These are phyloP conservation scores for Thalassiosira profunda DNA, from an alignment of 108 stramenopile genomes.

Conservation along the genomic window DNA sequence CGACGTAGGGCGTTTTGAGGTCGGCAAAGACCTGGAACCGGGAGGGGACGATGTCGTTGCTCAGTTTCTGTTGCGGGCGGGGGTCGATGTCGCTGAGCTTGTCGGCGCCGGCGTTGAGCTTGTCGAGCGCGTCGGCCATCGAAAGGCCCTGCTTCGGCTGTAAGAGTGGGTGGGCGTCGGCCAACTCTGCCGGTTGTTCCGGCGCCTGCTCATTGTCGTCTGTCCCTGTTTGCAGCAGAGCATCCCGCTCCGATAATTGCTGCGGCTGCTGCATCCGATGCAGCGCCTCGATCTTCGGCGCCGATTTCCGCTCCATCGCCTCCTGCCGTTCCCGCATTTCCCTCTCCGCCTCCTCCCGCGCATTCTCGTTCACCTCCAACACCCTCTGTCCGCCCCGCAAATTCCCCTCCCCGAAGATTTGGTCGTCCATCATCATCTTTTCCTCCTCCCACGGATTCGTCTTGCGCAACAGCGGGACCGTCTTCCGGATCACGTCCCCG, in stretches of 20 bases:
- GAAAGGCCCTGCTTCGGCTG: slow-evolving; percentile 9
- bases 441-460: slow-evolving; percentile 6
- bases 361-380: too few relatives aligned
- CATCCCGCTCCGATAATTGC: too few relatives aligned
- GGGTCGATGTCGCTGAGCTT: slow-evolving; percentile 37
- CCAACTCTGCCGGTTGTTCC: slow-evolving; percentile 3
- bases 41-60: slow-evolving; percentile 15
- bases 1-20: slow-evolving; percentile 29
- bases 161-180: slow-evolving; percentile 1
- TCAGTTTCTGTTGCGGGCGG: slow-evolving; percentile 7
- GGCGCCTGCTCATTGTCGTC: too few relatives aligned
- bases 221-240: too few relatives aligned
- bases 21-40: slow-evolving; percentile 34
- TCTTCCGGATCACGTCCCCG: too few relatives aligned
- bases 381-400: too few relatives aligned
- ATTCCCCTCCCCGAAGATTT: background rate
- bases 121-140: slow-evolving; percentile 13
- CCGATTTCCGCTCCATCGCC: too few relatives aligned
- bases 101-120: slow-evolving; percentile 7
- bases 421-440: slow-evolving; percentile 18
- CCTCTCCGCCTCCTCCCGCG: too few relatives aligned
- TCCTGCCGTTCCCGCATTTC: too few relatives aligned
- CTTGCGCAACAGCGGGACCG: background rate
- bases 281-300: slow-evolving; percentile 13
- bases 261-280: background rate